Percentiles rank a stretch among this genome's conserved stretches.
These are phyloP conservation scores for Artemisia argyi DNA, from an alignment of 129 eudicot species.

Conservation along the genomic window DNA sequence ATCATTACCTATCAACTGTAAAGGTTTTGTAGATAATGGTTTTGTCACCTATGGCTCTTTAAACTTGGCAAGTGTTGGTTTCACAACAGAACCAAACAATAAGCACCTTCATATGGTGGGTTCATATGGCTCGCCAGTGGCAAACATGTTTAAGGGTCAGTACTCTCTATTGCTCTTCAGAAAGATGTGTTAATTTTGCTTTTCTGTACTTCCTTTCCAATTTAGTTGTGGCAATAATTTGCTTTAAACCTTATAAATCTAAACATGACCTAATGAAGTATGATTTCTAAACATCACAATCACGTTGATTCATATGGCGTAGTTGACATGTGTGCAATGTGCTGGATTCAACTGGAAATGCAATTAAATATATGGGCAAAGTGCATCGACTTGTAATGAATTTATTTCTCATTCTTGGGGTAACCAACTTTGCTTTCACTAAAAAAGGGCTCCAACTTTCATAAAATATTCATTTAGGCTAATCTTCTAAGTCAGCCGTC, in stretches of 20 bases:
- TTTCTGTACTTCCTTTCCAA: constrained; percentile 4
- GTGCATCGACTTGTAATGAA: not conserved
- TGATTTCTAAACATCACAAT: not conserved
- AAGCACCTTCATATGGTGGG: constrained; percentile 25
- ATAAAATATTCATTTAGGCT: not conserved
- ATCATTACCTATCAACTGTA: constrained; percentile 33
- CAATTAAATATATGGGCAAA: not conserved
- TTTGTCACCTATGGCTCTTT: constrained; percentile 24
- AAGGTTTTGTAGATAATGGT: constrained; percentile 19
- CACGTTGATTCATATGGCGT: not conserved
- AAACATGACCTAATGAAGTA: constrained; percentile 9
- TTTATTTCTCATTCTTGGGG: constrained; percentile 7
- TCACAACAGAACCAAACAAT: constrained; percentile 23
- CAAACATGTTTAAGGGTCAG: constrained; percentile 31
- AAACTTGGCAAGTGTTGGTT: constrained; percentile 19
- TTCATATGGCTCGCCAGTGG: constrained; percentile 24
- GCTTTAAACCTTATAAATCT: constrained; percentile 1
- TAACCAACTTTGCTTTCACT: not conserved
- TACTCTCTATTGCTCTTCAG: constrained; percentile 3
- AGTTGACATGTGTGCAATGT: not conserved
- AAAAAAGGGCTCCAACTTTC: not conserved
- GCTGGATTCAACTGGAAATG: not conserved
- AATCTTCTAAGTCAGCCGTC: not conserved
- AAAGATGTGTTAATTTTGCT: not conserved
- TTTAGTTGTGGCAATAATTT: not conserved